Evolutionary conservation across 1,284 basidiomycete species (phyloP).

Genomic region (Mixia osmundae): DNA sequence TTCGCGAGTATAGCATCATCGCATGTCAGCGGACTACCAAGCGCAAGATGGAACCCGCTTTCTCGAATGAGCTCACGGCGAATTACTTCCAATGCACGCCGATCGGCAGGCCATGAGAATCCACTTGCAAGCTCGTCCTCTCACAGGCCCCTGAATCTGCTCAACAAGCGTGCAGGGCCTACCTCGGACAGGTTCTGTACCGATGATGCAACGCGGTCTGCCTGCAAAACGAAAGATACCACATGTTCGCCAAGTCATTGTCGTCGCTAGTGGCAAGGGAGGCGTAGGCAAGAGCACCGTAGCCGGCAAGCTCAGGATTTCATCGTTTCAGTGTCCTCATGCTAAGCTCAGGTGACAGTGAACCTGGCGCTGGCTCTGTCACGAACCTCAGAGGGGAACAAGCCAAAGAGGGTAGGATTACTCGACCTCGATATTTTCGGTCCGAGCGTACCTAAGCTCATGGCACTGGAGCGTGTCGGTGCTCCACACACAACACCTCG

Average conservation of each 20-base stretch:
- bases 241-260: conserved; percentile 38
- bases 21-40: too few species aligned
- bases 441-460: conserved; percentile 79
- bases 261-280: conserved; percentile 83
- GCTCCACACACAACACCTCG: conserved; percentile 56
- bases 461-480: conserved; percentile 59
- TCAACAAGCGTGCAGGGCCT: conserved; percentile 10
- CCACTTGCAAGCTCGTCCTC: conserved; percentile 3
- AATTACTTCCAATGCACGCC: too few species aligned
- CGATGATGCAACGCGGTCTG: conserved; percentile 22
- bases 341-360: conserved; percentile 27
- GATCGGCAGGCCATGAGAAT: too few species aligned
- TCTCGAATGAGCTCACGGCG: too few species aligned
- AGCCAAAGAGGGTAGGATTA: conserved; percentile 42
- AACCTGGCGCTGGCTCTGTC: conserved; percentile 61
- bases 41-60: too few species aligned
- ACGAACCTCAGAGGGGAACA: conserved; percentile 20
- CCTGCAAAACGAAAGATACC: conserved; percentile 28
- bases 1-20: too few species aligned
- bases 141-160: not conserved
- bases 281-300: conserved; percentile 94
- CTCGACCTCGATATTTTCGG: conserved; percentile 93
- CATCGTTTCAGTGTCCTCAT: not conserved
- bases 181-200: conserved; percentile 14
- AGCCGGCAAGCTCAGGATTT: conserved; percentile 34